phyloP scores from a whole-genome alignment of 352 stramenopile species.

The Globisporangium mamillatum region DNA sequence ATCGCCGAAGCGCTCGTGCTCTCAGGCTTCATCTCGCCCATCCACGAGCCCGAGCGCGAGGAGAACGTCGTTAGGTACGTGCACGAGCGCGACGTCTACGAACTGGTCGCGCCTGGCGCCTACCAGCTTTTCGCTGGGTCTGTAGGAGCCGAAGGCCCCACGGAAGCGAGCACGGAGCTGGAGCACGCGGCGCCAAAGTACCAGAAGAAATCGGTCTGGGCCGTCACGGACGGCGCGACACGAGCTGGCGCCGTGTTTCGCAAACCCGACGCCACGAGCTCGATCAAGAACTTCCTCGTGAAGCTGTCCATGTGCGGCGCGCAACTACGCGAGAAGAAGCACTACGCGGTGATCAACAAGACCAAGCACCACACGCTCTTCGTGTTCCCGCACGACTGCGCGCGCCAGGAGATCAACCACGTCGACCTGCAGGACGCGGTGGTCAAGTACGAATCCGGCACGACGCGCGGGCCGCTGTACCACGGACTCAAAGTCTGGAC shows the following conservation, averaged over 20 bases:
- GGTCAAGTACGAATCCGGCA: conserved; percentile 19
- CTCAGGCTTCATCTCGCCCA: conserved; percentile 30
- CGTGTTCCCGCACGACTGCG: conserved; percentile 17
- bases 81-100: conserved; percentile 33
- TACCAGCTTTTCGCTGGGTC: conserved; percentile 1
- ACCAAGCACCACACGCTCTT: conserved; percentile 18
- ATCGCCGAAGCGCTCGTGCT: conserved; percentile 31
- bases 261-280: conserved; percentile 6
- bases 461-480: conserved; percentile 6
- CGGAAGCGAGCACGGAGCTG: background rate
- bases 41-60: conserved; percentile 22
- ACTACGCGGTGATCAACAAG: conserved; percentile 25
- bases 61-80: conserved; percentile 25
- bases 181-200: background rate
- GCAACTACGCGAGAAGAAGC: conserved; percentile 1
- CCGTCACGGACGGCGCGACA: conserved; percentile 32
- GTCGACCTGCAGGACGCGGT: conserved; percentile 12
- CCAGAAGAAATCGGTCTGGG: conserved; percentile 30
- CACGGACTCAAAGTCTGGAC: conserved; percentile 17
- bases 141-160: background rate
- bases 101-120: conserved; percentile 45
- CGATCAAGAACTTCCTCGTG: background rate
- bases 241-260: conserved; percentile 26
- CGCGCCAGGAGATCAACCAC: conserved; percentile 17
- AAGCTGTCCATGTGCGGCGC: conserved; percentile 6